Conservation (phyloP, 2,329 filamentous ascomycete genomes). For the Nemania sp. region DNA sequence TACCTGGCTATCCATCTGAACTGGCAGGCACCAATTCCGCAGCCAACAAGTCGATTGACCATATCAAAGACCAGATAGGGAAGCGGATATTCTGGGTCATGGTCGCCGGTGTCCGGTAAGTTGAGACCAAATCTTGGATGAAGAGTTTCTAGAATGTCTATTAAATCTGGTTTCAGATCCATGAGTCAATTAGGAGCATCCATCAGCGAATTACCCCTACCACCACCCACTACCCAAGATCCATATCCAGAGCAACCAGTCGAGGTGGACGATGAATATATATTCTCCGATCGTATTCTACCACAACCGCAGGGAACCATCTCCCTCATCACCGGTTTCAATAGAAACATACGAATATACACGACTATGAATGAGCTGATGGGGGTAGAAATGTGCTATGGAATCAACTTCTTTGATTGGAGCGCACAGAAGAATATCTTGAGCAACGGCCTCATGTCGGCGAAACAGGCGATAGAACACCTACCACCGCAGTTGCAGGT, state of each 20-base stretch:
- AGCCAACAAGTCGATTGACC: slow-evolving; percentile 61
- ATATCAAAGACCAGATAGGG: slow-evolving; percentile 73
- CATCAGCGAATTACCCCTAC: slow-evolving; percentile 73
- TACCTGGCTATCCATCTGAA: slow-evolving; percentile 32
- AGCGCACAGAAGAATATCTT: slow-evolving; percentile 76
- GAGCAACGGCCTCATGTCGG: slow-evolving; percentile 70
- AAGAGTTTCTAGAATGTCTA: neutral
- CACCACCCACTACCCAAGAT: slow-evolving; percentile 74
- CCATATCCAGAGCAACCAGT: slow-evolving; percentile 79
- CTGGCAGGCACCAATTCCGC: slow-evolving; percentile 45
- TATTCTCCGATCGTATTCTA: slow-evolving; percentile 71
- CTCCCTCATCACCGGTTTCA: slow-evolving; percentile 79
- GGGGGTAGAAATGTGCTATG: slow-evolving; percentile 82
- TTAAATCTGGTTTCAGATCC: slow-evolving; percentile 54
- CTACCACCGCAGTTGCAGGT: slow-evolving; percentile 70
- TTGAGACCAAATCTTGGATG: neutral
- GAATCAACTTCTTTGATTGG: slow-evolving; percentile 77
- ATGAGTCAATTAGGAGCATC: slow-evolving; percentile 77
- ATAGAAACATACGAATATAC: slow-evolving; percentile 77
- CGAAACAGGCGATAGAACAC: slow-evolving; percentile 69
- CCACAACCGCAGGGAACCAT: slow-evolving; percentile 70
- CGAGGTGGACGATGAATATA: slow-evolving; percentile 83
- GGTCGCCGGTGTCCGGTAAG: slow-evolving; percentile 71
- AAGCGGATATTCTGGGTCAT: slow-evolving; percentile 86
- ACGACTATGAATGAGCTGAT: slow-evolving; percentile 78